Evolutionary conservation across 352 stramenopile species (phyloP).

Genomic region (Globisporangium nagaii): DNA sequence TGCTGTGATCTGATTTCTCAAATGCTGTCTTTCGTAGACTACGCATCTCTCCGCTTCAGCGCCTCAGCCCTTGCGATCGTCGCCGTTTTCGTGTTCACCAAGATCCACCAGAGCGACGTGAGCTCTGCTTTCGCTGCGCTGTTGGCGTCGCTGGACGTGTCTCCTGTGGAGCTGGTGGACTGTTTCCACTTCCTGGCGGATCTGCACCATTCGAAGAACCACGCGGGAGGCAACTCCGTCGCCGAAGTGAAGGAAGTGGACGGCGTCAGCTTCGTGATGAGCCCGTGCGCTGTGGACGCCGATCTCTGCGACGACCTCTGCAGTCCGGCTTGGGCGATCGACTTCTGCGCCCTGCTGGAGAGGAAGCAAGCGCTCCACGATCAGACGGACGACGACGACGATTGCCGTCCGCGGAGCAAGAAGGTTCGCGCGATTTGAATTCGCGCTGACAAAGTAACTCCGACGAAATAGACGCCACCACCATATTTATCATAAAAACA

Average conservation of each 20-base stretch:
- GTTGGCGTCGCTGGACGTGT: not conserved
- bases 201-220: not conserved
- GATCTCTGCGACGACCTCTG: slow-evolving; percentile 3
- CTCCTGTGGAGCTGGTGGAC: not conserved
- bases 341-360: slow-evolving; percentile 6
- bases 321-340: not conserved
- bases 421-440: not conserved
- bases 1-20: too few relatives aligned
- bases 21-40: slow-evolving; percentile 2
- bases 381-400: not conserved
- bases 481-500: slow-evolving; percentile 3
- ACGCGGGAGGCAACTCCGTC: not conserved
- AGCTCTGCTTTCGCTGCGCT: not conserved
- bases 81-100: slow-evolving; percentile 1
- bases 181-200: slow-evolving; percentile 6
- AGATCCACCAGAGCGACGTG: not conserved
- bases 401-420: not conserved
- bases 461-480: not conserved
- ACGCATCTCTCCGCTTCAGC: not conserved
- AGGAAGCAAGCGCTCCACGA: not conserved
- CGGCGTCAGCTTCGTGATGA: slow-evolving; percentile 1
- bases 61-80: slow-evolving; percentile 1
- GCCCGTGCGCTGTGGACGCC: slow-evolving; percentile 4
- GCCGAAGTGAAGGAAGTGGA: slow-evolving; percentile 7
- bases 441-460: not conserved